phyloP scores from a whole-genome alignment of 768 basidiomycete species.

The Russula olivacea region DNA sequence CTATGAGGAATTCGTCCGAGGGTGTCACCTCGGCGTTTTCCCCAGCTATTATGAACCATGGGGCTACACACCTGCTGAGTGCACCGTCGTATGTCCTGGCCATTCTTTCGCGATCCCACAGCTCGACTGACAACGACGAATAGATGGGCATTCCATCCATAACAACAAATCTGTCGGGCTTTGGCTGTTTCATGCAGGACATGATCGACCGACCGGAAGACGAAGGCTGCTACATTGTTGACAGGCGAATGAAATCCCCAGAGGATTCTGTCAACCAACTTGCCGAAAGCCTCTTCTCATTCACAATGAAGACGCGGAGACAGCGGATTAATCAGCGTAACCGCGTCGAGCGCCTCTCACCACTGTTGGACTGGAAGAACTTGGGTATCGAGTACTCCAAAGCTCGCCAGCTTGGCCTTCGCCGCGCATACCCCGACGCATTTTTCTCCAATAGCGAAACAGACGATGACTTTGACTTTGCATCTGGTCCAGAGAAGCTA shows the following conservation, averaged over 20 bases:
- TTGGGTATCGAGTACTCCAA: conserved; percentile 96
- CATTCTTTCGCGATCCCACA: not conserved
- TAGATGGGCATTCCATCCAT: conserved; percentile 98
- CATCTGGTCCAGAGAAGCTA: conserved; percentile 60
- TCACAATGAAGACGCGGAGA: conserved; percentile 79
- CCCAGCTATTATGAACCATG: conserved; percentile 96
- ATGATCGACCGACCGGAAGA: conserved; percentile 91
- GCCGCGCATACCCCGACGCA: conserved; percentile 92
- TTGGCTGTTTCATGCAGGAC: conserved; percentile 98
- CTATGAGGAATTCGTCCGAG: conserved; percentile 98
- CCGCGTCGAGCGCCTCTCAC: conserved; percentile 89
- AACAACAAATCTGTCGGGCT: conserved; percentile 96
- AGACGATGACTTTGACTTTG: conserved; percentile 50
- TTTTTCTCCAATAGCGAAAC: conserved; percentile 65
- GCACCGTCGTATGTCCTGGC: conserved; percentile 76
- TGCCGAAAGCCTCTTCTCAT: conserved; percentile 65
- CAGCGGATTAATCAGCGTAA: conserved; percentile 99
- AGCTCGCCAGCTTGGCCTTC: conserved; percentile 82
- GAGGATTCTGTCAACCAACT: conserved; percentile 90
- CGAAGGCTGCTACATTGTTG: conserved; percentile 96
- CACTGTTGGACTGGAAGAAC: conserved; percentile 97
- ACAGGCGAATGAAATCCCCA: conserved; percentile 80
- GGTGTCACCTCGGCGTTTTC: conserved; percentile 97
- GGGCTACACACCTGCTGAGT: conserved; percentile 97
- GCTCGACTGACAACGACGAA: conserved; percentile 13